Conservation (phyloP, 2,329 filamentous ascomycete species). For the Periconia digitata region DNA sequence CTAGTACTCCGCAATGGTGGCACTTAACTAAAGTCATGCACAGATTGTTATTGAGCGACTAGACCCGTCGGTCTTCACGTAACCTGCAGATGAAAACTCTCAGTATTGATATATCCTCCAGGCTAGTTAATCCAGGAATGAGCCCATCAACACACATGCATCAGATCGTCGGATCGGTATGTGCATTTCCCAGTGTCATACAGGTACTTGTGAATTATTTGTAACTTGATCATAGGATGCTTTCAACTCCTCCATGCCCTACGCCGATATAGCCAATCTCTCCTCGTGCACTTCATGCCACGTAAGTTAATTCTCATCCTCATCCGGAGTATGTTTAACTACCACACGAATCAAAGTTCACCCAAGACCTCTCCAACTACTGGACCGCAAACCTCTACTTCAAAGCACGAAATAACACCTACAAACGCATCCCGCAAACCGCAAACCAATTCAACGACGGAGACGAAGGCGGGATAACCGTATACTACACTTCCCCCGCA, state of each 20-base stretch:
- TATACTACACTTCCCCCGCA: conserved; percentile 20
- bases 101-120: conserved; percentile 12
- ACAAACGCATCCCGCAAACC: conserved; percentile 16
- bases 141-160: conserved; percentile 23
- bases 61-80: conserved; percentile 15
- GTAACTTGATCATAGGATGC: conserved; percentile 9
- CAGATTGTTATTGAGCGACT: conserved; percentile 21
- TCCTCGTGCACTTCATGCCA: conserved; percentile 23
- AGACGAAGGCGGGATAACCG: conserved; percentile 20
- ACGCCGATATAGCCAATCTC: conserved; percentile 15
- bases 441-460: conserved; percentile 24
- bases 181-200: background rate
- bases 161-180: conserved; percentile 21
- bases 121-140: conserved; percentile 20
- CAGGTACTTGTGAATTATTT: background rate
- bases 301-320: conserved; percentile 6
- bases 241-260: conserved; percentile 19
- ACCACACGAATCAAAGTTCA: background rate
- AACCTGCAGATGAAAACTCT: too few relatives aligned
- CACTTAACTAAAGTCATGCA: background rate
- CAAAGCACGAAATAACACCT: conserved; percentile 16
- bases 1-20: too few relatives aligned
- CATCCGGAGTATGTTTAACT: background rate
- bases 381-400: conserved; percentile 21
- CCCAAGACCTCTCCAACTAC: conserved; percentile 16